Base-by-base conservation (phyloP, 163 green algal genomes). In the Scenedesmus sp. region DNA sequence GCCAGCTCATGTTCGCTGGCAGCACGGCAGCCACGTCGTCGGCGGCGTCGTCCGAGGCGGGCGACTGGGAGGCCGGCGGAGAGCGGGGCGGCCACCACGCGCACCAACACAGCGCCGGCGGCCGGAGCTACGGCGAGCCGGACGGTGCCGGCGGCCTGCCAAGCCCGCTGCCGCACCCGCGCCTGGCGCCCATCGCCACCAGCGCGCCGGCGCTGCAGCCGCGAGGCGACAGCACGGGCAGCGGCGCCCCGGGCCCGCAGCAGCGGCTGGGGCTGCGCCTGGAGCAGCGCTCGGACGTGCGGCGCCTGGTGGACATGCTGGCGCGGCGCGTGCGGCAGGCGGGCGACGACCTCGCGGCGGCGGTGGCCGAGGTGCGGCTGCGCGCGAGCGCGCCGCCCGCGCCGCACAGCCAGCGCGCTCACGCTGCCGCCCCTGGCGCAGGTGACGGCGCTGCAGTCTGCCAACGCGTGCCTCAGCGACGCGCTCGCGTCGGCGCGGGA, bases 241-340 rank as follows among this genome's bases (percentile, higher is more conserved):
- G n/a, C 26, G 36, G 36, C 26, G 45, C 3, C 22, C 50, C 24
- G 57, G 60, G 24, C 28, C 18, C 51, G 42, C 33, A 34, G 45
- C 13, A 15, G 75, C 63, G 85, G 3, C 69, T 90, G 48, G 83
- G 85, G 4, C 31, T 90, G 13, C 60, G 70, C 28, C 80, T 90
- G 29, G 75, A 84, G 62, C 63, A 73, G 33, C 75, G 85, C 0
- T 58, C 34, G 2, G 85, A 90, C 50, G 80, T 90, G 34, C 71
- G 85, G 54, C 76, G 82, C 10, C 60, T 90, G 45, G 83, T 88
- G 33, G 85, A 90, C 29, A n/a, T 75, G 65, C 76, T 90, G 22
- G 57, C 77, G 42, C 34, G 56, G 45, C 24, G 67, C 7, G 50
- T 85, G 51, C 28, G 48, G 47, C 73, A 77, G 24, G 78, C 74